Evolutionary conservation across 2,329 filamentous ascomycete species (phyloP).

Genomic region (Ceratocystis smalleyi): DNA sequence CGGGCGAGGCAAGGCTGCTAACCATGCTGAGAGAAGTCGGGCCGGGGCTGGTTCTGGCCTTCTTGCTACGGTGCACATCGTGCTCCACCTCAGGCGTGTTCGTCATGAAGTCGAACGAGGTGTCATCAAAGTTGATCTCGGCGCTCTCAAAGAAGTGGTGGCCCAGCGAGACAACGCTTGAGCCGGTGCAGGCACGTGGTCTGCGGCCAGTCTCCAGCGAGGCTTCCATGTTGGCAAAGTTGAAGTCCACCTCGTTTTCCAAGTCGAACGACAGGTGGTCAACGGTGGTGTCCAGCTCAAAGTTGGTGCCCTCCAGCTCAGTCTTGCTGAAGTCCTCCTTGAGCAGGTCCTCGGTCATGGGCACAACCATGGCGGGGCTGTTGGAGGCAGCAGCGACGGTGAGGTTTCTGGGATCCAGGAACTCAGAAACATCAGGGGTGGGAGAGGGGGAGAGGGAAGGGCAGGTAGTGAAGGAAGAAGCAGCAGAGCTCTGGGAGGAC

Average conservation of each 20-base stretch:
- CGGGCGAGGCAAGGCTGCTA: not conserved
- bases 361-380: conserved; percentile 38
- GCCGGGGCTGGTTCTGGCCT: conserved; percentile 33
- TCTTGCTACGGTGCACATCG: conserved; percentile 37
- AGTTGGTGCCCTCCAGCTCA: conserved; percentile 29
- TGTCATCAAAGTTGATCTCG: conserved; percentile 62
- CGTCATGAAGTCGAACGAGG: conserved; percentile 30
- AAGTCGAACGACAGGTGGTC: not conserved
- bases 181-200: conserved; percentile 52
- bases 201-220: conserved; percentile 49
- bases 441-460: conserved; percentile 68
- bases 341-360: conserved; percentile 48
- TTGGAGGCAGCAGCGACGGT: conserved; percentile 49
- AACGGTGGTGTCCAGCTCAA: conserved; percentile 25
- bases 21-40: conserved; percentile 5
- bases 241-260: conserved; percentile 26
- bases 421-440: conserved; percentile 60
- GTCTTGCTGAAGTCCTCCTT: conserved; percentile 29
- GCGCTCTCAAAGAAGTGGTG: conserved; percentile 66
- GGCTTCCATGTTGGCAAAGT: conserved; percentile 35
- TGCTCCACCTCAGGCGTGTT: not conserved
- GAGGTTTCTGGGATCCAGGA: conserved; percentile 82
- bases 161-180: conserved; percentile 49
- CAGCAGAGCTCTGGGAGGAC: conserved; percentile 11
- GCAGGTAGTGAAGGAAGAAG: conserved; percentile 38